Conservation (phyloP, 768 basidiomycete genomes). For the Leccinum uliginosum region DNA sequence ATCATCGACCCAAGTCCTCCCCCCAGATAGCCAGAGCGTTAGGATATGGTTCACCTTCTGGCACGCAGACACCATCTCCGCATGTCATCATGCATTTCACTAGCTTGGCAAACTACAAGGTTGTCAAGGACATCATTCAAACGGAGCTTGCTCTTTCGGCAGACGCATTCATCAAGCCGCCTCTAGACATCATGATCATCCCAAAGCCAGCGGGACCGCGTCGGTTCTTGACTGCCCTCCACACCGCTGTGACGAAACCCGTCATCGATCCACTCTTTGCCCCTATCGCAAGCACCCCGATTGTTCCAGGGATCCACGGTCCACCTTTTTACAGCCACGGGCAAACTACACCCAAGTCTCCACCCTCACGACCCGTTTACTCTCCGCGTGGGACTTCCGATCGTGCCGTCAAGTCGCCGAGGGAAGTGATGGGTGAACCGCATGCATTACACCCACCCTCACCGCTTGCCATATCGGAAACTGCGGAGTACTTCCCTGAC, state of each 20-base stretch:
- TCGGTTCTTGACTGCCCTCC: slow-evolving; percentile 85
- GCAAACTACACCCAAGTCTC: slow-evolving; percentile 37
- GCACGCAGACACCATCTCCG: slow-evolving; percentile 30
- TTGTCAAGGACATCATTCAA: slow-evolving; percentile 81
- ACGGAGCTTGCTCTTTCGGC: slow-evolving; percentile 43
- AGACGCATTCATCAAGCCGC: slow-evolving; percentile 40
- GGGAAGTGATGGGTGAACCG: slow-evolving; percentile 38
- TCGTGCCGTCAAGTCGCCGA: slow-evolving; percentile 53
- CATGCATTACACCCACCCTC: slow-evolving; percentile 52
- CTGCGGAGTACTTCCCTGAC: slow-evolving; percentile 62
- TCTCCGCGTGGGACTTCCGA: slow-evolving; percentile 58
- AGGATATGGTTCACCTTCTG: slow-evolving; percentile 32
- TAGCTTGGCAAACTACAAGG: slow-evolving; percentile 82
- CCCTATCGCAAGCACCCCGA: slow-evolving; percentile 92
- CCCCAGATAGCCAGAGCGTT: slow-evolving; percentile 67
- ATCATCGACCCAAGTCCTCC: slow-evolving; percentile 76
- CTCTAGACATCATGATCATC: slow-evolving; percentile 93
- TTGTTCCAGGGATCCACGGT: slow-evolving; percentile 60
- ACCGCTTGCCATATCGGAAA: slow-evolving; percentile 66
- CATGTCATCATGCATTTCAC: slow-evolving; percentile 80
- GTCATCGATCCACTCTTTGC: slow-evolving; percentile 85
- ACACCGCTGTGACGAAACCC: slow-evolving; percentile 85
- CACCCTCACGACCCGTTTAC: slow-evolving; percentile 39
- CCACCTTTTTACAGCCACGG: slow-evolving; percentile 40
- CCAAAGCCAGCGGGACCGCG: slow-evolving; percentile 97